Evolutionary conservation across 352 stramenopile genomes (phyloP).

Genomic region (Globisporangium ultimum): DNA sequence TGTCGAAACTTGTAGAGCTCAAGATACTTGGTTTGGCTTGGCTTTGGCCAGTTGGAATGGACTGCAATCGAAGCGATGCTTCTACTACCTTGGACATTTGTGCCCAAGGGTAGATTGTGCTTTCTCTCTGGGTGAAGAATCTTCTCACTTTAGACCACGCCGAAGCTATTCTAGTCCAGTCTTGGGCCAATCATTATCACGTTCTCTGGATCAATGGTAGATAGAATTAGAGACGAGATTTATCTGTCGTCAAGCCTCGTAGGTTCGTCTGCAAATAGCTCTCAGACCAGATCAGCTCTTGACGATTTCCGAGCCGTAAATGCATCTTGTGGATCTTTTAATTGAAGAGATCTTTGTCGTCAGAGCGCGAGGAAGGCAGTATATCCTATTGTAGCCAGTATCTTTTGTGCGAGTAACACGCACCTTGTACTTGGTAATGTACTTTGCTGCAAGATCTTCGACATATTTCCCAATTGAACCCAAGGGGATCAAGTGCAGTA

Average conservation of each 20-base stretch:
- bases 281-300: not conserved
- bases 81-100: slow-evolving; percentile 3
- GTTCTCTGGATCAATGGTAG: not conserved
- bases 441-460: too few relatives aligned
- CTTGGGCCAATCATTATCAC: not conserved
- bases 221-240: too few relatives aligned
- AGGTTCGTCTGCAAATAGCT: not conserved
- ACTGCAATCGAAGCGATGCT: not conserved
- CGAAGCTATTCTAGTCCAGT: too few relatives aligned
- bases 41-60: not conserved
- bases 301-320: not conserved
- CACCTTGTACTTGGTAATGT: too few relatives aligned
- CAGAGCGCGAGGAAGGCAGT: not conserved
- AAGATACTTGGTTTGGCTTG: not conserved
- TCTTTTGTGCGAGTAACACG: not conserved
- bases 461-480: slow-evolving; percentile 1
- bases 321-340: not conserved
- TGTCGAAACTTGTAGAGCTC: not conserved
- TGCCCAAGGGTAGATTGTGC: not conserved
- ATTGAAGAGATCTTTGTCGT: not conserved
- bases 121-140: not conserved
- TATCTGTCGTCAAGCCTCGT: too few relatives aligned
- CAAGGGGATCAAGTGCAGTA: not conserved
- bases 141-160: not conserved
- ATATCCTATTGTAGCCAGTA: not conserved